A percentile compares a stretch with the other conserved stretches of the same genome.
phyloP scores from a whole-genome alignment of 2,329 filamentous ascomycete genomes.

The Scedosporium aurantiacum region DNA sequence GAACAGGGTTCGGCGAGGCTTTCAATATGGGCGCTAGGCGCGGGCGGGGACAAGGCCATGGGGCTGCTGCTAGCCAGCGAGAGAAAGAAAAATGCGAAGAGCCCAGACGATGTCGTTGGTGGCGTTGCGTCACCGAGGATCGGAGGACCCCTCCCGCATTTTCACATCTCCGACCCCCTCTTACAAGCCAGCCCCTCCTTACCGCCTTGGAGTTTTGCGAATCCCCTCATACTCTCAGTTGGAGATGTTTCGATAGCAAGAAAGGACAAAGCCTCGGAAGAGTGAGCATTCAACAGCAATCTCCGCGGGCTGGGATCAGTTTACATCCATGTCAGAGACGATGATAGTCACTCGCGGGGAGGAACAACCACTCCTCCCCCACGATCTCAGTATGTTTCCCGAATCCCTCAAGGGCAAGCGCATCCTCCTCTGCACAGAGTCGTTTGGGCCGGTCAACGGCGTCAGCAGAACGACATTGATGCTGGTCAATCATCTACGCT shows the following conservation, averaged over 20 bases:
- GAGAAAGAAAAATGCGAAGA: not conserved
- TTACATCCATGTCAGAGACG: not conserved
- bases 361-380: not conserved
- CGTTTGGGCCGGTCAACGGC: conserved; percentile 63
- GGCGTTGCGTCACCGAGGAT: not conserved
- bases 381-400: conserved; percentile 35
- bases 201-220: not conserved
- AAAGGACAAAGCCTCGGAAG: not conserved
- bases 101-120: not conserved
- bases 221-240: not conserved
- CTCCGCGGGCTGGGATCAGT: too few species aligned
- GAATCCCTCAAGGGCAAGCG: conserved; percentile 44
- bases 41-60: not conserved
- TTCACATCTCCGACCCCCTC: not conserved
- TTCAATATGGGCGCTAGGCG: not conserved
- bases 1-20: too few species aligned
- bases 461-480: conserved; percentile 60
- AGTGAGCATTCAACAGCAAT: not conserved
- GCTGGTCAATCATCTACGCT: conserved; percentile 55
- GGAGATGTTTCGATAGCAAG: not conserved
- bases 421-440: conserved; percentile 59
- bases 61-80: not conserved
- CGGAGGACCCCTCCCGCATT: not conserved
- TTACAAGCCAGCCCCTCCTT: not conserved
- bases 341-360: not conserved